Conservation (phyloP, 192 early-diverging fungal species). For the Mortierella antarctica region DNA sequence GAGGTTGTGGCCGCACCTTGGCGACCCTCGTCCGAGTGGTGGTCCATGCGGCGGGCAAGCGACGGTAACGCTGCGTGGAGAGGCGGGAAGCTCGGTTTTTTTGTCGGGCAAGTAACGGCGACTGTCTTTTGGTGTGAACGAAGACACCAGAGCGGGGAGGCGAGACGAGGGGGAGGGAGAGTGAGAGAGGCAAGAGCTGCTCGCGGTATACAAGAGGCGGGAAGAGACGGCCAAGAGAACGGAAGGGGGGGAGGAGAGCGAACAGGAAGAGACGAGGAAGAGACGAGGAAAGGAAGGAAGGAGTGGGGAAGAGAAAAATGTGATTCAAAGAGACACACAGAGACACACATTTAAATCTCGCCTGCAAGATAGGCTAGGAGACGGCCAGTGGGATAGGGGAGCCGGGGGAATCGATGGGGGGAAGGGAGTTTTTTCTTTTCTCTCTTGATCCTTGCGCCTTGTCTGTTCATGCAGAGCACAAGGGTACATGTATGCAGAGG, state of each 20-base stretch:
- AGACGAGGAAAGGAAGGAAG: background rate
- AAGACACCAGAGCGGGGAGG: background rate
- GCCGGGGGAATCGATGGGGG: constrained; percentile 1
- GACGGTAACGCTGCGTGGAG: background rate
- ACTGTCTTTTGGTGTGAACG: too few species aligned
- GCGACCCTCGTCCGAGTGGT: background rate
- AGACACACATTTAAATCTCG: background rate
- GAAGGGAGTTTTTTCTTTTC: background rate
- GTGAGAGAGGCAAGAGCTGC: background rate
- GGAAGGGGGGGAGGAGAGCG: background rate
- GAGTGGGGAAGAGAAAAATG: background rate
- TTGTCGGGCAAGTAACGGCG: too few species aligned
- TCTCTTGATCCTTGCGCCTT: background rate
- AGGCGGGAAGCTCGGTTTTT: too few species aligned
- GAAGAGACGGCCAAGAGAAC: background rate
- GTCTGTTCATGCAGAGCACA: too few species aligned
- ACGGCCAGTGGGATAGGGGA: background rate
- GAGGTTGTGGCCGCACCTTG: background rate
- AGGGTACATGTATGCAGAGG: too few species aligned
- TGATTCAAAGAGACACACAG: background rate
- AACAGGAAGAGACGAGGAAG: background rate
- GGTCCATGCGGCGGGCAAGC: background rate
- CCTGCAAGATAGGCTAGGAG: too few species aligned
- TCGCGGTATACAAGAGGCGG: too few species aligned
- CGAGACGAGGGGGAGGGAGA: background rate